Evolutionary conservation across 2,329 filamentous ascomycete species (phyloP).

Genomic region (Teratosphaeria zuluensis): DNA sequence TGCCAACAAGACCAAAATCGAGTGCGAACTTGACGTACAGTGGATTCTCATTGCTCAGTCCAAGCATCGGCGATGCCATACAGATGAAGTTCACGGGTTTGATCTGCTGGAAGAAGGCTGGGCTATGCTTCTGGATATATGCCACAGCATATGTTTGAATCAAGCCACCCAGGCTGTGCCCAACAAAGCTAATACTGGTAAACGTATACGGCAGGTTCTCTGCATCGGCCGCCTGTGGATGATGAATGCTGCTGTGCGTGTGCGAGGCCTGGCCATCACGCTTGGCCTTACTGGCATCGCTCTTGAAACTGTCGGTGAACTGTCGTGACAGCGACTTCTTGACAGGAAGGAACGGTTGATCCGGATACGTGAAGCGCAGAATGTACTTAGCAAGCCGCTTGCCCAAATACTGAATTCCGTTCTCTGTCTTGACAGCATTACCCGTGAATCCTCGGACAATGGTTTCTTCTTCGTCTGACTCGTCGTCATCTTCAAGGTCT

Average conservation of each 20-base stretch:
- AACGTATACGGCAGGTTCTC: conserved; percentile 62
- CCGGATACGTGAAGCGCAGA: conserved; percentile 80
- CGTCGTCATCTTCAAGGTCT: conserved; percentile 36
- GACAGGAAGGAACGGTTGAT: conserved; percentile 74
- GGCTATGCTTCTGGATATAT: conserved; percentile 93
- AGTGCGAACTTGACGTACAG: conserved; percentile 94
- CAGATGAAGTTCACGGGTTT: conserved; percentile 84
- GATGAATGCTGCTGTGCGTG: conserved; percentile 52
- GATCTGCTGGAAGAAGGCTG: conserved; percentile 78
- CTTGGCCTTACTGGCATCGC: conserved; percentile 34
- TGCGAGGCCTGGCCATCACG: conserved; percentile 42
- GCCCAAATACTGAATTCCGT: conserved; percentile 92
- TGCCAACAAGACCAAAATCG: conserved; percentile 91
- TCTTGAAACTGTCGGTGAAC: conserved; percentile 39
- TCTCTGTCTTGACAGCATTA: conserved; percentile 84
- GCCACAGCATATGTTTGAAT: conserved; percentile 91
- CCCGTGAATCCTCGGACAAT: conserved; percentile 83
- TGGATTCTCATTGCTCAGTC: conserved; percentile 93
- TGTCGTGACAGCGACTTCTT: conserved; percentile 45
- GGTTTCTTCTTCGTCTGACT: conserved; percentile 70
- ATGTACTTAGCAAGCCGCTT: conserved; percentile 90
- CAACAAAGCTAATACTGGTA: conserved; percentile 90
- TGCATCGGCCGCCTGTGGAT: conserved; percentile 32
- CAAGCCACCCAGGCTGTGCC: conserved; percentile 80
- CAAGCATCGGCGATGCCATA: conserved; percentile 78